Base-by-base conservation (phyloP, 352 stramenopile species). In the Phytopythium cucurbitacearum region DNA sequence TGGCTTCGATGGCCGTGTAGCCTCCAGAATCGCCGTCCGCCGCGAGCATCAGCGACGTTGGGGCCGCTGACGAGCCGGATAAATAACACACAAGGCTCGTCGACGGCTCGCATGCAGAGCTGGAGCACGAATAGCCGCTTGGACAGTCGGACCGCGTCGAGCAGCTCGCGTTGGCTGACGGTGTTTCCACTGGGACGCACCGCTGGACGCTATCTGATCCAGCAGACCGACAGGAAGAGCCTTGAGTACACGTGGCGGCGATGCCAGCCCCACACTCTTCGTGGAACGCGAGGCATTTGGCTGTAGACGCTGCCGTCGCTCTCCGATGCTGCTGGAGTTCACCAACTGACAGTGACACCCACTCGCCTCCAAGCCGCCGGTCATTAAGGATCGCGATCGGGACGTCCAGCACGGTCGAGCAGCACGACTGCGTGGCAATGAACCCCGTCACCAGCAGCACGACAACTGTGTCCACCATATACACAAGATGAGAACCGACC, bases 31-130 rank as follows among this genome's bases (percentile, higher is more conserved):
- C 53, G 16, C 57, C 59, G n/a, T 65, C 49, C 12, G 59, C 37
- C 12, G 68, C 65, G 12, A 82, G 55, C 7, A 60, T 47, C 12
- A 80, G 5, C 36, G 51, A 16, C 7, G 34, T 53, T 12, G 43
- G 35, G 10, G 34, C 33, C 3, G 34, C 54, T 36, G 4, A 41
- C 5, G 1, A 33, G 6, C 28, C 12, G 7, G 61, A 50, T 10
- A 83, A 13, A 40, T 80, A 78, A 40, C 73, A 83, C 8, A 83
- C 54, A 5, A 73, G 64, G 8, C 58, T 65, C 36, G 62, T 56
- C 32, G 59, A 51, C 34, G 67, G 64, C 9, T 49, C 40, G 40
- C 73, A 83, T 32, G 51, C 32, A 7, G 49, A 36, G 15, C 45
- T 62, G 32, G 41, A 60, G 41, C 73, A 83, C 1, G 36, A 49